These are phyloP conservation scores for Fabrea salina DNA, from an alignment of 169 alveolate species.

Conservation along the genomic window DNA sequence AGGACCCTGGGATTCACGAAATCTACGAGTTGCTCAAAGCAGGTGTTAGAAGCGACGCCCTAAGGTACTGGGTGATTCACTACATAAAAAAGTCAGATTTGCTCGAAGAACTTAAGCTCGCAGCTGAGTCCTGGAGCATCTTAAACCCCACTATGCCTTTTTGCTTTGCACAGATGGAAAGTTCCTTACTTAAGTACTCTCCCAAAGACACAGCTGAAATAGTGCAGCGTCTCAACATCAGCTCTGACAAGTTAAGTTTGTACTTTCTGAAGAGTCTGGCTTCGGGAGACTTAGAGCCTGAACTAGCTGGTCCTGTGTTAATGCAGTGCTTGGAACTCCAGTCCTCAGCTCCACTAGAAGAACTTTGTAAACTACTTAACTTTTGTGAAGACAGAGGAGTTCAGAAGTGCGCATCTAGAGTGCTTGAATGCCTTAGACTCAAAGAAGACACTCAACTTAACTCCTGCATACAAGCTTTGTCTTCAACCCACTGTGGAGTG, in stretches of 20 bases:
- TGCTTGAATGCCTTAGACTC: neutral
- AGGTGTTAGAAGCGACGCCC: slow-evolving; percentile 28
- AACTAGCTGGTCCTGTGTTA: neutral
- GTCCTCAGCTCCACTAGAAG: slow-evolving; percentile 3
- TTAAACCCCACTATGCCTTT: neutral
- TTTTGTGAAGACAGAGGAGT: too few relatives aligned
- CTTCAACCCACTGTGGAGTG: neutral
- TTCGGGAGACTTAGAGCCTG: neutral
- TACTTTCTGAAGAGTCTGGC: neutral
- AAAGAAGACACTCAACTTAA: neutral
- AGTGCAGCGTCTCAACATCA: neutral
- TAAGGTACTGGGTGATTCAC: neutral
- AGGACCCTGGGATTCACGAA: neutral
- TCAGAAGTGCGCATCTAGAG: neutral
- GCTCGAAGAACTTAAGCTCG: neutral
- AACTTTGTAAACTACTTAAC: neutral
- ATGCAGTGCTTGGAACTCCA: neutral
- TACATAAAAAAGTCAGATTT: neutral
- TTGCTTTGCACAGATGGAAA: neutral
- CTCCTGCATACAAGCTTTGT: neutral
- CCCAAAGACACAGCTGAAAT: slow-evolving; percentile 11
- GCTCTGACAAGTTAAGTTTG: neutral
- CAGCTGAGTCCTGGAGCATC: slow-evolving; percentile 3
- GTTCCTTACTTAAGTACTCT: neutral
- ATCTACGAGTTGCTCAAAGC: neutral